phyloP scores from a whole-genome alignment of 2,329 filamentous ascomycete genomes.

The Penicillium sp. region DNA sequence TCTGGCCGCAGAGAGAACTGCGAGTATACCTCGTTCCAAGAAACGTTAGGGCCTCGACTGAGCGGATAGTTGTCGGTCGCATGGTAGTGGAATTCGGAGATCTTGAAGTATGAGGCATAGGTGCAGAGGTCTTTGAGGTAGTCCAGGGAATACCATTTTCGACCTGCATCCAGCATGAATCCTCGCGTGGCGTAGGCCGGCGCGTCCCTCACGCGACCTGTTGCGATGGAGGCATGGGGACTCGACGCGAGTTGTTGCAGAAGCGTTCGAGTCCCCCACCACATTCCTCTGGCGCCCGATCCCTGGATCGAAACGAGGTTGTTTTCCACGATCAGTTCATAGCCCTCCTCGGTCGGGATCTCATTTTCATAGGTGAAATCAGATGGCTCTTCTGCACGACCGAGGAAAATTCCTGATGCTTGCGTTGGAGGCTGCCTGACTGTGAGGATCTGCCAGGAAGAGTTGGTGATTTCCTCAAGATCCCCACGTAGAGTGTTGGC shows the following conservation, averaged over 20 bases:
- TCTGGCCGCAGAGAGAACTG: slow-evolving; percentile 59
- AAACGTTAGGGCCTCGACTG: slow-evolving; percentile 51
- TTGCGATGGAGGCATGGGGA: slow-evolving; percentile 38
- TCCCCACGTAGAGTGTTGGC: slow-evolving; percentile 51
- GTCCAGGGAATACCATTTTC: slow-evolving; percentile 58
- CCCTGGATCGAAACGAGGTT: slow-evolving; percentile 50
- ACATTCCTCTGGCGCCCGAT: slow-evolving; percentile 57
- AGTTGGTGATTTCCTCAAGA: slow-evolving; percentile 44
- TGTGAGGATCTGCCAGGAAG: slow-evolving; percentile 44
- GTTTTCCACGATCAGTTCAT: slow-evolving; percentile 45
- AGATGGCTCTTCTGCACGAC: slow-evolving; percentile 19
- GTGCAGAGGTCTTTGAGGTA: slow-evolving; percentile 61
- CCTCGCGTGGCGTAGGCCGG: slow-evolving; percentile 56
- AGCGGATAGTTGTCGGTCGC: slow-evolving; percentile 60
- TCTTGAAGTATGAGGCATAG: slow-evolving; percentile 63
- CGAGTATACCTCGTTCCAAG: slow-evolving; percentile 54
- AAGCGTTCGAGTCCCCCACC: slow-evolving; percentile 60
- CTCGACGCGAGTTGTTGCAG: slow-evolving; percentile 53
- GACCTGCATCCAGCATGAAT: slow-evolving; percentile 55
- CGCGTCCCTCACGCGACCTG: slow-evolving; percentile 50
- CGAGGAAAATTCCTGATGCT: slow-evolving; percentile 48
- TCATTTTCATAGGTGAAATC: slow-evolving; percentile 52
- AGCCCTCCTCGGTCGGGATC: slow-evolving; percentile 52
- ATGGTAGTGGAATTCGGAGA: slow-evolving; percentile 61
- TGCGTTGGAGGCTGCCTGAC: slow-evolving; percentile 38